phyloP scores from a whole-genome alignment of 805 yeast genomes.

The Blastobotrys mokoenaii region DNA sequence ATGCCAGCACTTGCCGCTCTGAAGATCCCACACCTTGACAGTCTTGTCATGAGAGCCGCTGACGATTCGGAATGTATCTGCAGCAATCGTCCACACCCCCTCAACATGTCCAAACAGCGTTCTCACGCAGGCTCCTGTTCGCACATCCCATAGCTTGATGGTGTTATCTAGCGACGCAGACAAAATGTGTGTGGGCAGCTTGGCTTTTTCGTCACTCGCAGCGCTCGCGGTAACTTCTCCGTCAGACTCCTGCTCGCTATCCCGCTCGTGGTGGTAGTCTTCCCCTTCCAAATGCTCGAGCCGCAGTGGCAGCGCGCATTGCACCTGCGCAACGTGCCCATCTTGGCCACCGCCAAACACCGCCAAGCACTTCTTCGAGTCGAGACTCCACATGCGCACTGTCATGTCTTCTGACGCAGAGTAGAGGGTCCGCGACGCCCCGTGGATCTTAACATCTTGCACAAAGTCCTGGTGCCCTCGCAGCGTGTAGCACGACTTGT shows the following conservation, averaged over 20 bases:
- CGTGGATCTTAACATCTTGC: conserved; percentile 79
- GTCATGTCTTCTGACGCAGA: conserved; percentile 90
- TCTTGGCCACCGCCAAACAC: conserved; percentile 49
- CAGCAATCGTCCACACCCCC: conserved; percentile 96
- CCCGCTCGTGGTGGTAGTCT: conserved; percentile 6
- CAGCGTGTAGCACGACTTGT: conserved; percentile 83
- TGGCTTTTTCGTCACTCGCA: conserved; percentile 9
- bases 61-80: conserved; percentile 89
- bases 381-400: conserved; percentile 89
- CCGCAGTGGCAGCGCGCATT: conserved; percentile 79
- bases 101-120: conserved; percentile 98
- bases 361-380: conserved; percentile 67
- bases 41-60: conserved; percentile 91
- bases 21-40: conserved; percentile 92
- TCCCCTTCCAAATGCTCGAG: conserved; percentile 52
- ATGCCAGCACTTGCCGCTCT: conserved; percentile 88
- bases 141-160: conserved; percentile 84
- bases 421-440: conserved; percentile 67
- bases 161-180: conserved; percentile 90
- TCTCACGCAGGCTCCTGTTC: conserved; percentile 77
- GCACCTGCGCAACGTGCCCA: conserved; percentile 93
- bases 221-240: conserved; percentile 9
- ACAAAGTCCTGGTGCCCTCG: conserved; percentile 94
- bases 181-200: conserved; percentile 65
- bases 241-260: conserved; percentile 3